Base-by-base conservation (phyloP, 768 basidiomycete genomes). In the Vishniacozyma victoriae region DNA sequence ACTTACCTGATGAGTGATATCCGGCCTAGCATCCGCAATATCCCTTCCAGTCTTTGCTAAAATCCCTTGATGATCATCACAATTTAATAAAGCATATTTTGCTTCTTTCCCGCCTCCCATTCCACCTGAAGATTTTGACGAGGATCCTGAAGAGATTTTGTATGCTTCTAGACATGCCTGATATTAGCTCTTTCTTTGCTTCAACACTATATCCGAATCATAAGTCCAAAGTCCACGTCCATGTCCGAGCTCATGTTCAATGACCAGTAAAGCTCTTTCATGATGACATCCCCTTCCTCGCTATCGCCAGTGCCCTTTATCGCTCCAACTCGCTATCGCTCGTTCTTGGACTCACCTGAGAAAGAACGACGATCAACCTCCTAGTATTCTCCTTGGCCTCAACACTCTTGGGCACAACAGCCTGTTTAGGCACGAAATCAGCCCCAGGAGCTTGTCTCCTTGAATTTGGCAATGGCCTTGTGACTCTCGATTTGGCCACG, bases 11-110 rank as follows among this genome's bases (percentile, higher is more conserved):
- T 99, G 95, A 0, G 95, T 97, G 64, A 97, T 97, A 74, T 97
- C 95, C 2, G 95, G 95, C 56, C 95, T 77, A n/a, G 95, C 95
- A 74, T 97, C 92, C 14, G 95, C 95, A 53, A 97, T 97, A 74
- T 99, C 95, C 68, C 93, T 80, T 14, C 91, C 90, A 0, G 90
- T 95, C 74, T 95, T 97, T 4, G 95, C 93, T 54, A 99, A 77
- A 59, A 99, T 95, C 46, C 93, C 93, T 71, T 99, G 95, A 74
- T 96, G 95, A 60, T 97, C 95, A 70, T 97, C 95, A 72, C 95
- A 97, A 74, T 99, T 99, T 58, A 99, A 74, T 50, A 99, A 75
- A 7, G 91, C 91, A 73, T 96, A 97, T 74, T 96, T 96, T 50
- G 87, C 89, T 50, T 93, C 91, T 65, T 73, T 71, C 24, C 76